phyloP scores from a whole-genome alignment of 805 yeast species.

The Pichia cephalocereana region DNA sequence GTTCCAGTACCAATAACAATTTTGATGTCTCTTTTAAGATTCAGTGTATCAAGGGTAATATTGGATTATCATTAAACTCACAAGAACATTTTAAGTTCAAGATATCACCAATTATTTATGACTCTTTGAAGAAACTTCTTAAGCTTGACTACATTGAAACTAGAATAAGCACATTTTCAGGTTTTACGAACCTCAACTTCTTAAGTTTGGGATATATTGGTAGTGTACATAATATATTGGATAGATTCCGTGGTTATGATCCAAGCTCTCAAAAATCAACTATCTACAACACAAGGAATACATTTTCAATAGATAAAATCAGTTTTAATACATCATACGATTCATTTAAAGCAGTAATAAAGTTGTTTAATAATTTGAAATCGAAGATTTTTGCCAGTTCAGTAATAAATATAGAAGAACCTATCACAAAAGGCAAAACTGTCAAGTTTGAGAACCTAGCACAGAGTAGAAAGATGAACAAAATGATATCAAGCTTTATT shows the following conservation, averaged over 20 bases:
- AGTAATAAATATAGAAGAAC: neutral
- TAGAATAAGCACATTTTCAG: neutral
- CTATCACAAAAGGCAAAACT: neutral
- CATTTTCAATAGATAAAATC: slow-evolving; percentile 8
- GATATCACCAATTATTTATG: neutral
- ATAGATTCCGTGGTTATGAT: slow-evolving; percentile 9
- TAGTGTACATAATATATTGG: slow-evolving; percentile 12
- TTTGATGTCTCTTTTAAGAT: neutral
- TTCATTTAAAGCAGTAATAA: neutral
- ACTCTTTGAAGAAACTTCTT: neutral
- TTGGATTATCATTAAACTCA: neutral
- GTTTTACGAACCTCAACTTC: slow-evolving; percentile 4
- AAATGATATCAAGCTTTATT: slow-evolving; percentile 21
- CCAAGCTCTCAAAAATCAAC: slow-evolving; percentile 12
- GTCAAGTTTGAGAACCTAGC: slow-evolving; percentile 1
- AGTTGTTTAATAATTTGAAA: neutral
- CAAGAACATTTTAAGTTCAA: neutral
- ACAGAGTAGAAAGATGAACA: slow-evolving; percentile 6
- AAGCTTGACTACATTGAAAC: neutral
- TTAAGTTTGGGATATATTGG: neutral
- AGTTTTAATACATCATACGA: neutral
- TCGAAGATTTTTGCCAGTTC: neutral
- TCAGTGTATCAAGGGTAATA: neutral
- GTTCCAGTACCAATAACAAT: neutral
- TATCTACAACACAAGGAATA: slow-evolving; percentile 1